phyloP scores from a whole-genome alignment of 345 rosid genomes.

The Eucalyptus coolabah region DNA sequence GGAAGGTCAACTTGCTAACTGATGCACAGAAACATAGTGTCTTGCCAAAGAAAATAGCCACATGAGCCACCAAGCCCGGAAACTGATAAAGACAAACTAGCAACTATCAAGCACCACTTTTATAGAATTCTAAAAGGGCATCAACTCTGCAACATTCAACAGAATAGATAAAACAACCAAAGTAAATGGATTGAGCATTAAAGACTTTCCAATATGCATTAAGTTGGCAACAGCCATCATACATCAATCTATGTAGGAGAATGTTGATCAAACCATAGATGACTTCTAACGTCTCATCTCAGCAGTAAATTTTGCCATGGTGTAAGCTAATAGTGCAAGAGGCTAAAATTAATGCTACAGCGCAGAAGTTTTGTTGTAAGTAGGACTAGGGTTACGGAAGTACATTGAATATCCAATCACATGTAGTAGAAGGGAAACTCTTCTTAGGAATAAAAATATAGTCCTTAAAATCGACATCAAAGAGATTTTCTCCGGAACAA shows the following conservation, averaged over 20 bases:
- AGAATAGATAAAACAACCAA: neutral
- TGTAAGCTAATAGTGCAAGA: neutral
- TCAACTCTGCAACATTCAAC: neutral
- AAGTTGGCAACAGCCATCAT: neutral
- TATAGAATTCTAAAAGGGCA: neutral
- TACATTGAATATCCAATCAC: neutral
- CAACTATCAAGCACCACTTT: neutral
- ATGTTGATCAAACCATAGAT: neutral
- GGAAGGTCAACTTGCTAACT: neutral
- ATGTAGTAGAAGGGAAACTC: neutral
- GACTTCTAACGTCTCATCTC: neutral
- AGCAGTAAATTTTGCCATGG: neutral
- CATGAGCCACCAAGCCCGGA: neutral
- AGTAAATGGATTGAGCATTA: neutral
- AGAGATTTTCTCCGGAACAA: neutral
- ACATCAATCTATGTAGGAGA: neutral
- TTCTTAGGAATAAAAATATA: neutral
- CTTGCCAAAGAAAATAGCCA: neutral
- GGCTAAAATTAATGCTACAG: neutral
- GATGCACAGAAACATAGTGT: neutral
- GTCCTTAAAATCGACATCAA: neutral
- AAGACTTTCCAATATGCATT: neutral
- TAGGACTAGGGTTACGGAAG: neutral
- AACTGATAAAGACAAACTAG: neutral
- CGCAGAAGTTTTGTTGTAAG: neutral